phyloP scores from a whole-genome alignment of 2,329 filamentous ascomycete species.

The Microcyclosporella mali region DNA sequence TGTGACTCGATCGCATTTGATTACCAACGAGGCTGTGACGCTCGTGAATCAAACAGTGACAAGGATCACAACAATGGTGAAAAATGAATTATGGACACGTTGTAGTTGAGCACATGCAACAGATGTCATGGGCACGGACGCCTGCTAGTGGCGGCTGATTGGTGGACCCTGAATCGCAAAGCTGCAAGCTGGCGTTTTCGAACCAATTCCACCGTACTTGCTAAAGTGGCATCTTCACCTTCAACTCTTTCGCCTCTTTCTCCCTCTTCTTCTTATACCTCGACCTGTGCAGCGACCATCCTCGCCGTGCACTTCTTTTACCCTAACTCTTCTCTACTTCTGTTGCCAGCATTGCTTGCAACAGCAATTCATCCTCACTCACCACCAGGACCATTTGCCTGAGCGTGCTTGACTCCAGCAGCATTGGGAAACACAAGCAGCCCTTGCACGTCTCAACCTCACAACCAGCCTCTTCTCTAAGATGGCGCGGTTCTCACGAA shows the following conservation, averaged over 20 bases:
- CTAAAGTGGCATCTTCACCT: not conserved
- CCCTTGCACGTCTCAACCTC: constrained; percentile 7
- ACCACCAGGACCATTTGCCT: not conserved
- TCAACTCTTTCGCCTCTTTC: not conserved
- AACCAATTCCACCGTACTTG: no score
- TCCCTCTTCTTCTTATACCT: not conserved
- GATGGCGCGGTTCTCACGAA: constrained; percentile 32
- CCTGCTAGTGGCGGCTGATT: no score
- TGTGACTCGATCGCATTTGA: no score
- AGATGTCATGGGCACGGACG: not conserved
- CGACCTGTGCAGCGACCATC: not conserved
- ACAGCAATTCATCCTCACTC: not conserved
- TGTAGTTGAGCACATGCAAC: no score
- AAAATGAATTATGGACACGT: no score
- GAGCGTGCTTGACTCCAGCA: not conserved
- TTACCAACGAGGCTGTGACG: no score
- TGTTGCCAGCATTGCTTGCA: no score
- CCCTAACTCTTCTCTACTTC: no score
- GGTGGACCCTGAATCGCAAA: not conserved
- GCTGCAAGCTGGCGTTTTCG: no score
- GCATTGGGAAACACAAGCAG: constrained; percentile 2
- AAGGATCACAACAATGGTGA: no score
- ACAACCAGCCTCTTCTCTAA: constrained; percentile 23
- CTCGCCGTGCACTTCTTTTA: no score
- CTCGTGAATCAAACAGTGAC: no score